Evolutionary conservation across 306 rosid species (phyloP).

Genomic region (Mimosa bimucronata): DNA sequence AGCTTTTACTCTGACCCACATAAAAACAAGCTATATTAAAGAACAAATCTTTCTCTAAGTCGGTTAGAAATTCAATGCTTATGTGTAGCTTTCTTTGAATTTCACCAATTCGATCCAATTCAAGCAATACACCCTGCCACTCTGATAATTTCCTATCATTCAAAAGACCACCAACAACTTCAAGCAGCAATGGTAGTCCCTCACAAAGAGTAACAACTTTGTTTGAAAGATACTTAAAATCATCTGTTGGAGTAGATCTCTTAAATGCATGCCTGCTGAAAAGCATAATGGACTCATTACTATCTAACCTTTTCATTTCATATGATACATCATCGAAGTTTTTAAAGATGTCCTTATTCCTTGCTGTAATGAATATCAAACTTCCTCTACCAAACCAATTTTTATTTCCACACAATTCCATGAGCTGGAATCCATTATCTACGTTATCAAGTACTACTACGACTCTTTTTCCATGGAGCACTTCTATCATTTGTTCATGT

Average conservation of each 20-base stretch:
- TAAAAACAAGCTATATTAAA: constrained; percentile 1
- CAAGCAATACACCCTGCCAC: background rate
- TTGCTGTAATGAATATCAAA: background rate
- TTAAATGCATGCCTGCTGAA: constrained; percentile 17
- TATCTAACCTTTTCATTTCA: background rate
- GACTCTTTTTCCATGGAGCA: constrained; percentile 8
- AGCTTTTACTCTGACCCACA: background rate
- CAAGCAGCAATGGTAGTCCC: constrained; percentile 2
- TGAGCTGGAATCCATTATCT: background rate
- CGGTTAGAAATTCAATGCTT: background rate
- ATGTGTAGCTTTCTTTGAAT: background rate
- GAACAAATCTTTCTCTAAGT: background rate
- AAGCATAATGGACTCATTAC: background rate
- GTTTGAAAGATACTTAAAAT: background rate
- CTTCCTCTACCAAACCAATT: background rate
- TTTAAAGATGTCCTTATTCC: background rate
- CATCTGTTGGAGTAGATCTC: background rate
- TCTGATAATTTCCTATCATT: background rate
- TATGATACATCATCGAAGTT: background rate
- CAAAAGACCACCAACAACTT: background rate
- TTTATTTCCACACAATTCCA: background rate
- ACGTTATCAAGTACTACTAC: constrained; percentile 1
- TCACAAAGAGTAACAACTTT: background rate
- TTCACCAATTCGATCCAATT: background rate
- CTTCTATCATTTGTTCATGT: background rate